These are phyloP conservation scores for Geum urbanum DNA, from an alignment of 306 rosid species.

Conservation along the genomic window DNA sequence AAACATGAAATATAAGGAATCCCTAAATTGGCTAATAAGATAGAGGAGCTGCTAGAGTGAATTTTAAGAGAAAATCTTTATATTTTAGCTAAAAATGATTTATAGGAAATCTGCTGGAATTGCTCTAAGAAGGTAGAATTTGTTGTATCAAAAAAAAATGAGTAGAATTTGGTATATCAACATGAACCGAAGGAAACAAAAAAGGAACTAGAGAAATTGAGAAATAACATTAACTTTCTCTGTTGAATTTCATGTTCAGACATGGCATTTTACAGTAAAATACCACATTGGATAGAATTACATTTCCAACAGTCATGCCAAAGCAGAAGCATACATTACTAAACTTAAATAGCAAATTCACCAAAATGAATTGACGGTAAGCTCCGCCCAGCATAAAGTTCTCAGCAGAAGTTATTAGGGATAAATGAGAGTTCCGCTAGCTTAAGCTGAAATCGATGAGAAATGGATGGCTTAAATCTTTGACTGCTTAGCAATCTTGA, in stretches of 20 bases:
- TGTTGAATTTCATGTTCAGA: conserved; percentile 18
- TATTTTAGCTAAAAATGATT: too few relatives aligned
- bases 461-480: conserved; percentile 35
- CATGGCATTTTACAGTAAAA: not conserved
- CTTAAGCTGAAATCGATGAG: conserved; percentile 6
- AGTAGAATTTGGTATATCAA: too few relatives aligned
- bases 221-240: not conserved
- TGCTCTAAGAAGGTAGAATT: too few relatives aligned
- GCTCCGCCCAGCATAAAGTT: conserved; percentile 41
- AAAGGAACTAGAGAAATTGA: not conserved
- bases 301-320: conserved; percentile 24
- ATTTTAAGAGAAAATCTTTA: too few relatives aligned
- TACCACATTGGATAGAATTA: conserved; percentile 17
- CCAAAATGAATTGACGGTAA: conserved; percentile 32
- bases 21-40: too few relatives aligned
- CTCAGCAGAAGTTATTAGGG: conserved; percentile 49
- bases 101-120: too few relatives aligned
- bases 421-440: conserved; percentile 32
- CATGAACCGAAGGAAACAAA: too few relatives aligned
- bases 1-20: too few relatives aligned
- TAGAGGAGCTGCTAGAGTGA: too few relatives aligned
- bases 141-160: too few relatives aligned
- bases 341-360: conserved; percentile 27
- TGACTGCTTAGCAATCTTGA: conserved; percentile 72
- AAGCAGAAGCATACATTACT: conserved; percentile 22